A percentile compares a stretch with the other conserved stretches of the same genome.
Conservation (phyloP, 192 early-diverging fungal genomes). For the Backusella tarrabulga region DNA sequence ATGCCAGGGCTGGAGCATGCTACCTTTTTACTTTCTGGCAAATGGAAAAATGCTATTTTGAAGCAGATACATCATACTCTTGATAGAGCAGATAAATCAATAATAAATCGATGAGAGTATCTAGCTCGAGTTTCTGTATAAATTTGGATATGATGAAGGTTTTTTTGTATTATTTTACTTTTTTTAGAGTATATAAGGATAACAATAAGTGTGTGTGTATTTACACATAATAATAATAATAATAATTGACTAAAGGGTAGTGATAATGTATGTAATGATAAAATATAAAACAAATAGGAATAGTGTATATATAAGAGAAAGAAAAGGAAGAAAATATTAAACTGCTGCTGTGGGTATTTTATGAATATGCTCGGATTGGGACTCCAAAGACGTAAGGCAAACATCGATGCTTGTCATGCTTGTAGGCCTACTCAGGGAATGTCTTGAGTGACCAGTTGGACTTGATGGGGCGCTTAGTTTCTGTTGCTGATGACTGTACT, state of each 20-base stretch:
- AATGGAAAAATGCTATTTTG: constrained; percentile 21
- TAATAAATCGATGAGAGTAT: not conserved
- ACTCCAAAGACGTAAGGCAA: constrained; percentile 23
- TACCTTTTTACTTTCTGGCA: constrained; percentile 35
- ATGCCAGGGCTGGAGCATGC: constrained; percentile 51
- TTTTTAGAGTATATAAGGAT: not conserved
- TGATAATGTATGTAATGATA: not conserved
- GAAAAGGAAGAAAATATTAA: not conserved
- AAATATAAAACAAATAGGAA: not conserved
- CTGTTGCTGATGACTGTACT: constrained; percentile 33
- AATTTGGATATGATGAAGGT: not conserved
- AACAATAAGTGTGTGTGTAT: not conserved
- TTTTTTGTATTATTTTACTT: not conserved
- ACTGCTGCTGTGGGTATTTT: not conserved
- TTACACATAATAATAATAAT: not conserved
- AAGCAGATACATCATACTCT: constrained; percentile 13
- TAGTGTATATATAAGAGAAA: not conserved
- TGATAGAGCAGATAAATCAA: constrained; percentile 12
- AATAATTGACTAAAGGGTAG: not conserved
- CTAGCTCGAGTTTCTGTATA: not conserved
- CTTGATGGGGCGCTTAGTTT: constrained; percentile 9
- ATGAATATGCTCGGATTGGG: not conserved
- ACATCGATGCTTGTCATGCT: constrained; percentile 33
- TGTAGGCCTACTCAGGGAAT: constrained; percentile 20
- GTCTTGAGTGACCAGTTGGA: constrained; percentile 8